Base-by-base conservation (phyloP, 2,329 filamentous ascomycete genomes). In the Cladorrhinum sp. region DNA sequence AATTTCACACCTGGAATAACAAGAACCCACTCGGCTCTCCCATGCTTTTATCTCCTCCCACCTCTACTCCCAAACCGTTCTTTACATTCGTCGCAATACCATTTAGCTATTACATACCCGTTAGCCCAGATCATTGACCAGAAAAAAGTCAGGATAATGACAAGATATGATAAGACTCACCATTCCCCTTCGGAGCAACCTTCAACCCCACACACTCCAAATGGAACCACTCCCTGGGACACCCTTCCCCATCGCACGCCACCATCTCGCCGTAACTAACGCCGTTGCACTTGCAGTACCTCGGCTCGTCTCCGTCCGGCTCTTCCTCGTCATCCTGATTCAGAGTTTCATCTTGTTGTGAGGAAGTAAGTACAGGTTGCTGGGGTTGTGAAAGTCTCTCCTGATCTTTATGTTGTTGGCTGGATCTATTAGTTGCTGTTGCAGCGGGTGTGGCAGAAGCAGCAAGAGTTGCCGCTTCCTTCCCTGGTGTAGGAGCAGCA, bases 211-310 rank as follows among this genome's bases (percentile, higher is more conserved):
- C 90, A 73, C 91, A 95, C 54, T 87, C 88, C 54, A 95, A 76
- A 79, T 93, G 90, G 77, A 93, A 93, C 90, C 90, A 93, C 74
- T 93, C 90, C 63, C 85, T 82, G 66, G 85, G 82, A 74, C 90
- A 93, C 53, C 85, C 83, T 61, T 88, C 83, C 7, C 85, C 86
- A 71, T 93, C 90, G 70, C 90, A 93, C 2, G 88, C 90, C 49
- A 93, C 89, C 90, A 93, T 93, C 75, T 91, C 89, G 20, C 90
- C 90, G 70, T 92, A 93, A 69, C 89, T 92, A 58, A 92, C 86
- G 52, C 87, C 84, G 67, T 92, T 89, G 73, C 90, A 92, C 75
- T 91, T 91, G 73, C 90, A 92, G 73, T 93, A 93, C 13, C 85
- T 80, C 38, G 86, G 88, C 71, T 93, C 90, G 65, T 90, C 85